Conservation (phyloP, 768 basidiomycete species). For the Suillus fuscotomentosus region DNA sequence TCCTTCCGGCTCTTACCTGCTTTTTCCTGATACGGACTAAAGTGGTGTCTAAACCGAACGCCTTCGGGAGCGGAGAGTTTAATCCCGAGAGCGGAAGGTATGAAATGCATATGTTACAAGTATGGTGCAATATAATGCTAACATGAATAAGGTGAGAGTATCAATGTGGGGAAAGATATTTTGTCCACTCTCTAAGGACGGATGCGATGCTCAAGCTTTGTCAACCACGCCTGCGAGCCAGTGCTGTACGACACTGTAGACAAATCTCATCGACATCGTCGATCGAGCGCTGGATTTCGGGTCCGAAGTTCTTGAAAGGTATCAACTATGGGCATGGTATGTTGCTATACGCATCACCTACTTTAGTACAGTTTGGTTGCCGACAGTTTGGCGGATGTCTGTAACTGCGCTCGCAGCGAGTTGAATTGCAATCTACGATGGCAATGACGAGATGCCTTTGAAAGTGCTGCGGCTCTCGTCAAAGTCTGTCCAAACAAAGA, state of each 20-base stretch:
- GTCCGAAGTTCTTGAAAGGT: slow-evolving; percentile 55
- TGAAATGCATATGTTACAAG: slow-evolving; percentile 25
- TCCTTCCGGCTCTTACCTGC: not conserved
- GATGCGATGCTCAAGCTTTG: not conserved
- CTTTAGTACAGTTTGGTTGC: slow-evolving; percentile 53
- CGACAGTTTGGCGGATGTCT: slow-evolving; percentile 58
- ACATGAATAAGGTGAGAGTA: slow-evolving; percentile 8
- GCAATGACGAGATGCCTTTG: slow-evolving; percentile 73
- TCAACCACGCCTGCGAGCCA: slow-evolving; percentile 31
- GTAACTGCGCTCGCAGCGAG: slow-evolving; percentile 61
- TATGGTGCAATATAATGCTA: slow-evolving; percentile 25
- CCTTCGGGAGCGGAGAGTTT: slow-evolving; percentile 9
- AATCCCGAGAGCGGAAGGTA: slow-evolving; percentile 14
- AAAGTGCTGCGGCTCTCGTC: slow-evolving; percentile 55
- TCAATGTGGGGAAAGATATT: not conserved
- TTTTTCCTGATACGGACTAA: not conserved
- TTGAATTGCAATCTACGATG: slow-evolving; percentile 72
- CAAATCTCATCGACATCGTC: slow-evolving; percentile 74
- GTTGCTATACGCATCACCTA: slow-evolving; percentile 32
- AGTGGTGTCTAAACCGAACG: not conserved
- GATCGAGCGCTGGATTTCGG: slow-evolving; percentile 65
- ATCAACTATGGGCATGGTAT: slow-evolving; percentile 10
- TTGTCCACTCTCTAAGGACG: not conserved
- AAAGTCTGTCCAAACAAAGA: slow-evolving; percentile 13
- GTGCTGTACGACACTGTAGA: slow-evolving; percentile 65